A percentile compares a stretch with the other conserved stretches of the same genome.
Conservation (phyloP, 305 asterid species). For the Withania somnifera region DNA sequence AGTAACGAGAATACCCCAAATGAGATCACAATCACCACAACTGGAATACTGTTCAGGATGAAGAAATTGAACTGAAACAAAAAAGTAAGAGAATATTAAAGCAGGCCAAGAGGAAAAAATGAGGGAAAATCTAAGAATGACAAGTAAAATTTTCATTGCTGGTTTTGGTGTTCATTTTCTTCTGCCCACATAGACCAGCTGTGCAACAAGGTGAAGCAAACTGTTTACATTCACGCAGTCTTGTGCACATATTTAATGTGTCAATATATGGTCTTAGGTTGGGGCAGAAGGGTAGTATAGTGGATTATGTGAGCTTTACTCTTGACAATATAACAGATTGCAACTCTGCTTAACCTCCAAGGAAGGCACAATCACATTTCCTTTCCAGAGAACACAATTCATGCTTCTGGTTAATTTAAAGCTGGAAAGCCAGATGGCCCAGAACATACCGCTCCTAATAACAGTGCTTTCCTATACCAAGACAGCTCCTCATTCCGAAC, state of each 20-base stretch:
- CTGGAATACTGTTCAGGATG: constrained; percentile 84
- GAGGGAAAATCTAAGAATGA: background rate
- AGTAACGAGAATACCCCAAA: constrained; percentile 67
- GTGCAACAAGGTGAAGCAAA: background rate
- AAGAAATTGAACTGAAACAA: constrained; percentile 67
- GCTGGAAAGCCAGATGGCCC: background rate
- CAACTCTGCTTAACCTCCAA: background rate
- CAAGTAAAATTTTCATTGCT: background rate
- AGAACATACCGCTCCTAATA: constrained; percentile 77
- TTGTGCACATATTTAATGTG: background rate
- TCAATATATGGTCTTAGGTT: background rate
- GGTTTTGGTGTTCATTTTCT: background rate
- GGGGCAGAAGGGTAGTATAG: background rate
- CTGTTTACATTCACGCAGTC: background rate
- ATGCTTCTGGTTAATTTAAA: background rate
- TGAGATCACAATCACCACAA: constrained; percentile 79
- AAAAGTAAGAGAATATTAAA: background rate
- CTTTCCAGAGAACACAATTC: background rate
- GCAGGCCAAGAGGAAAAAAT: background rate
- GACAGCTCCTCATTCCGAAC: constrained; percentile 81
- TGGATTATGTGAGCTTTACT: background rate
- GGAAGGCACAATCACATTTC: background rate
- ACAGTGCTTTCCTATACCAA: constrained; percentile 76
- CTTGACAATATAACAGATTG: background rate
- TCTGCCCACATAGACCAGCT: background rate